Percentiles rank a stretch among this genome's conserved stretches.
Conservation (phyloP, 768 basidiomycete species). For the Agrocybe pediades region DNA sequence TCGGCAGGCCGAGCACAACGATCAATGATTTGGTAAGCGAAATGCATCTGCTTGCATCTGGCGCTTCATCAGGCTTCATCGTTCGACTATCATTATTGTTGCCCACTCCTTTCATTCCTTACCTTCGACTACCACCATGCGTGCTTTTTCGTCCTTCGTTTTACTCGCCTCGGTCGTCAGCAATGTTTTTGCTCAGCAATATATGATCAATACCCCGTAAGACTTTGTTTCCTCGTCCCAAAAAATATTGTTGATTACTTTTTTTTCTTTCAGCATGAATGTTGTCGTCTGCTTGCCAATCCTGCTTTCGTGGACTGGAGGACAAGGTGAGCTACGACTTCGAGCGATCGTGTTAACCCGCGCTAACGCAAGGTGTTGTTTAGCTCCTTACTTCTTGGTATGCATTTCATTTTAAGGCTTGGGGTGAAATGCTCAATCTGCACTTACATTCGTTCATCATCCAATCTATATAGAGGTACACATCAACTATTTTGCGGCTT, state of each 20-base stretch:
- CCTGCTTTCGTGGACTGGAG: conserved; percentile 26
- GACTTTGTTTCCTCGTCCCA: conserved; percentile 1
- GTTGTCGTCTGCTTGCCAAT: conserved; percentile 27
- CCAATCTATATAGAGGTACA: neutral
- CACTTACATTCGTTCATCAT: neutral
- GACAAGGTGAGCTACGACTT: conserved; percentile 18
- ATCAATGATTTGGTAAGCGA: too few relatives aligned
- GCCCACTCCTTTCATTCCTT: conserved; percentile 2
- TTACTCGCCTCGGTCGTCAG: conserved; percentile 18
- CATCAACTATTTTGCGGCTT: neutral
- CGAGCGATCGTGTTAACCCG: neutral
- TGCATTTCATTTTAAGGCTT: conserved; percentile 12
- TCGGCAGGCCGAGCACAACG: too few relatives aligned
- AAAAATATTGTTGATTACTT: neutral
- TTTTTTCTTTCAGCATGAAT: conserved; percentile 15
- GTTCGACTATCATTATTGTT: too few relatives aligned
- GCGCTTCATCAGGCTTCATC: too few relatives aligned
- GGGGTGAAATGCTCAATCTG: neutral
- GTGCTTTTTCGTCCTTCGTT: conserved; percentile 21
- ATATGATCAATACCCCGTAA: conserved; percentile 27
- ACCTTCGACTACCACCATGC: conserved; percentile 19
- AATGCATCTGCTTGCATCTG: too few relatives aligned
- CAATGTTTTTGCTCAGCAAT: conserved; percentile 22
- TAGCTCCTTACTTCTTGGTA: conserved; percentile 31
- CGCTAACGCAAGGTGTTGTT: neutral